Conservation (phyloP, 139 green algal genomes). For the Pseudopediastrum boryanum region DNA sequence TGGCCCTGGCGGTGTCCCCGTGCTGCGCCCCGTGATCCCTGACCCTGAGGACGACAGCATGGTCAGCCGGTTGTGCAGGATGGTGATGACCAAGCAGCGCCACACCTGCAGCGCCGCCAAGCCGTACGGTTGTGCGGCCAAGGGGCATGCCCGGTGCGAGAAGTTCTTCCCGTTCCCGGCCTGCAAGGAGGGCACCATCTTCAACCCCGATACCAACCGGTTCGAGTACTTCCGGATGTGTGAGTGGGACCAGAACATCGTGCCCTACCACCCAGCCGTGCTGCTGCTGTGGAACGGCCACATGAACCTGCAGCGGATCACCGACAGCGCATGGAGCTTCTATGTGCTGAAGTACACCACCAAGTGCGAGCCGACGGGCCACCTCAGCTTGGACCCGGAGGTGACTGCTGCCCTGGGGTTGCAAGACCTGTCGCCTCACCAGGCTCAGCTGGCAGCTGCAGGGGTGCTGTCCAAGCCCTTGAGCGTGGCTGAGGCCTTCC, state of each 20-base stretch:
- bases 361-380: not conserved
- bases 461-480: not conserved
- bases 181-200: not conserved
- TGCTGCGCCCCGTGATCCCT: no score
- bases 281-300: slow-evolving; percentile 9
- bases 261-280: slow-evolving; percentile 17
- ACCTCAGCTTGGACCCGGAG: not conserved
- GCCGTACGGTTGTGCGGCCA: not conserved
- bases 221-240: not conserved
- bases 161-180: not conserved
- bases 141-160: not conserved
- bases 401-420: not conserved
- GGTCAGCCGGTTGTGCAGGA: not conserved
- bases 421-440: not conserved
- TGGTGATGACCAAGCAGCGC: not conserved
- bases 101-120: not conserved
- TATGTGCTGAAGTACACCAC: slow-evolving; percentile 14
- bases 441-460: not conserved
- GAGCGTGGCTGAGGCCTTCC: not conserved
- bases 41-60: not conserved
- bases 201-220: not conserved
- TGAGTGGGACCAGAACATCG: not conserved
- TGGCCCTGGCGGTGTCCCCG: not conserved
- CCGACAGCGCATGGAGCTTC: not conserved
- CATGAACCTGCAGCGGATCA: slow-evolving; percentile 10